Conservation (phyloP, 495 filamentous ascomycete species). For the Neurospora tetrasperma region DNA sequence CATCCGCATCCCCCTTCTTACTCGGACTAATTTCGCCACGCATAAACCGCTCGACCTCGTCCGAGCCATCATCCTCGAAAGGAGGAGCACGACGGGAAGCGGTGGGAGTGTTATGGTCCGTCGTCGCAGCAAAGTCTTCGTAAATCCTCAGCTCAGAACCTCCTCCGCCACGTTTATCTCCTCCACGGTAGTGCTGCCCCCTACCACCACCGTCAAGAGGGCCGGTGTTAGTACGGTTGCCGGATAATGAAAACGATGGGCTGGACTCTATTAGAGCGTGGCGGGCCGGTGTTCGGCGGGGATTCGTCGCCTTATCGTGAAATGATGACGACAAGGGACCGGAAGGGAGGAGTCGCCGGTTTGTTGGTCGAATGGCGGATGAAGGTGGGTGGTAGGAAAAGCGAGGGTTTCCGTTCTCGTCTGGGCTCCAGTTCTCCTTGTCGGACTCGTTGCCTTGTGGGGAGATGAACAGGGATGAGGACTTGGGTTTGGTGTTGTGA, state of each 20-base stretch:
- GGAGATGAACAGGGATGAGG: slow-evolving; percentile 19
- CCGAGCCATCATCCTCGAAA: slow-evolving; percentile 10
- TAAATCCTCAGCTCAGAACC: slow-evolving; percentile 25
- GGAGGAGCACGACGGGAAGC: background rate
- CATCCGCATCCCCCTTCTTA: slow-evolving; percentile 59
- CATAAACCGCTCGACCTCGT: slow-evolving; percentile 64
- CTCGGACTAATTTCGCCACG: slow-evolving; percentile 46
- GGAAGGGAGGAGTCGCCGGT: slow-evolving; percentile 15
- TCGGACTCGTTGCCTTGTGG: slow-evolving; percentile 58
- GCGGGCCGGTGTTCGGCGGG: slow-evolving; percentile 28
- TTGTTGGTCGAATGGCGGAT: background rate
- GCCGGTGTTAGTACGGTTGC: slow-evolving; percentile 26
- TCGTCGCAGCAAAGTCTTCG: slow-evolving; percentile 21
- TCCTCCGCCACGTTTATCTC: slow-evolving; percentile 1
- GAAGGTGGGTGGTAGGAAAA: slow-evolving; percentile 14
- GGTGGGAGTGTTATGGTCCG: background rate
- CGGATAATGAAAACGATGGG: slow-evolving; percentile 10
- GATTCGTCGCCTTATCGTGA: slow-evolving; percentile 14
- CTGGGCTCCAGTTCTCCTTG: slow-evolving; percentile 80
- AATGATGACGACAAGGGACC: background rate
- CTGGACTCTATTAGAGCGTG: slow-evolving; percentile 18
- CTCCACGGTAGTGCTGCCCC: background rate
- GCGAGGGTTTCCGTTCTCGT: slow-evolving; percentile 36
- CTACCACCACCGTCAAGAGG: slow-evolving; percentile 6
- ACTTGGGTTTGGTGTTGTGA: slow-evolving; percentile 36